Conservation (phyloP, 352 stramenopile species). For the Pythium coloratum region DNA sequence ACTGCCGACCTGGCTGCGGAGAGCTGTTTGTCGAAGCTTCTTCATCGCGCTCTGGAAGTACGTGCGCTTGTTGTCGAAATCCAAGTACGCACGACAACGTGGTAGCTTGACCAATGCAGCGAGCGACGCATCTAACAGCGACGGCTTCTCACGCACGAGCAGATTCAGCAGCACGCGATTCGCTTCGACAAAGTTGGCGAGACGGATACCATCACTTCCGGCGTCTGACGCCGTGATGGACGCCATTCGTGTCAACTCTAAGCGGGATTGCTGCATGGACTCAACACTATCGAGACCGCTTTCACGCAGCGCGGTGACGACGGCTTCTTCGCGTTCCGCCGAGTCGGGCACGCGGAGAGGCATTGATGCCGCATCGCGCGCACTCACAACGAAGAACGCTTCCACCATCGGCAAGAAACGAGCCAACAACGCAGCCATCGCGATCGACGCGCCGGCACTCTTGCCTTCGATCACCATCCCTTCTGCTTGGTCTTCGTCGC, state of each 20-base stretch:
- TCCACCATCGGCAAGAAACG: slow-evolving; percentile 98
- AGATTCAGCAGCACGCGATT: slow-evolving; percentile 98
- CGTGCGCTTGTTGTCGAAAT: slow-evolving; percentile 99
- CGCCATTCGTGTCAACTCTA: slow-evolving; percentile 35
- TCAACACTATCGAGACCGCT: slow-evolving; percentile 55
- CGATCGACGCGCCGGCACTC: slow-evolving; percentile 83
- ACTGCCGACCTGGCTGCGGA: slow-evolving; percentile 90
- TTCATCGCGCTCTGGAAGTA: slow-evolving; percentile 98
- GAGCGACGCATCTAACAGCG: slow-evolving; percentile 95
- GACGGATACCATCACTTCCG: slow-evolving; percentile 73
- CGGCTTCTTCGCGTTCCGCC: slow-evolving; percentile 71
- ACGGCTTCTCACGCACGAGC: slow-evolving; percentile 95
- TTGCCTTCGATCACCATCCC: slow-evolving; percentile 87
- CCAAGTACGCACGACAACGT: slow-evolving; percentile 93
- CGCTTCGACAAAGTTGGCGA: slow-evolving; percentile 92
- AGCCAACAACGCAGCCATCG: slow-evolving; percentile 94
- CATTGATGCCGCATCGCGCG: slow-evolving; percentile 83
- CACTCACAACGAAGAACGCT: slow-evolving; percentile 98
- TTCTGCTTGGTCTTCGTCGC: slow-evolving; percentile 66
- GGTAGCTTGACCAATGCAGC: slow-evolving; percentile 95
- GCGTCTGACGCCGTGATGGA: slow-evolving; percentile 49
- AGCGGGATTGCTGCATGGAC: slow-evolving; percentile 19
- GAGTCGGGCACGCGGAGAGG: slow-evolving; percentile 68
- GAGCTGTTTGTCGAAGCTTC: slow-evolving; percentile 80
- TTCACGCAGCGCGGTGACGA: slow-evolving; percentile 69